These are phyloP conservation scores for Pichia cabralensis DNA, from an alignment of 805 yeast species.

Conservation along the genomic window DNA sequence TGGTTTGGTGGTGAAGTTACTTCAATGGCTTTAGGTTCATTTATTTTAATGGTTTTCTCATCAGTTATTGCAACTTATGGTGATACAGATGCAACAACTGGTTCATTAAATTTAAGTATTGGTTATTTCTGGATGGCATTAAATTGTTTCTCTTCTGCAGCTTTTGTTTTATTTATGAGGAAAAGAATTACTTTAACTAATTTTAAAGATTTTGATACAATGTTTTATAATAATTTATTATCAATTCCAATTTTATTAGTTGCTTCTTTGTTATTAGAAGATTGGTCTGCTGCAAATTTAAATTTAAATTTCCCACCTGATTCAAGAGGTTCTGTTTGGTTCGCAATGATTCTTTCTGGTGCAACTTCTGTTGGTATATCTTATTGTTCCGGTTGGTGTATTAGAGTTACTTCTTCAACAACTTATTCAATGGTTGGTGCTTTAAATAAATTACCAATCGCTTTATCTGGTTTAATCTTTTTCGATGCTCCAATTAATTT, in stretches of 20 bases:
- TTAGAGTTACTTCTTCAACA: slow-evolving; percentile 96
- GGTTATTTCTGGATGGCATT: slow-evolving; percentile 97
- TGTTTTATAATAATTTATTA: slow-evolving; percentile 93
- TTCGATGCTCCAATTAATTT: slow-evolving; percentile 93
- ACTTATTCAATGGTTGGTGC: slow-evolving; percentile 99
- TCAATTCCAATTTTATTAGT: slow-evolving; percentile 82
- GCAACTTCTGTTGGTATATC: slow-evolving; percentile 93
- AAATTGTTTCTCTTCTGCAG: slow-evolving; percentile 90
- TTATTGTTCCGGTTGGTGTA: slow-evolving; percentile 99
- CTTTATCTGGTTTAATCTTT: slow-evolving; percentile 87
- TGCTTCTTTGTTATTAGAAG: slow-evolving; percentile 73
- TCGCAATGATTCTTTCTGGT: slow-evolving; percentile 88
- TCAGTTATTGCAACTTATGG: slow-evolving; percentile 95
- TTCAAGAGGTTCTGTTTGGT: slow-evolving; percentile 55
- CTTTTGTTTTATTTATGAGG: slow-evolving; percentile 91
- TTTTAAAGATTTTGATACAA: slow-evolving; percentile 94
- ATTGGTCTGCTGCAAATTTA: slow-evolving; percentile 83
- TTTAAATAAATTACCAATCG: slow-evolving; percentile 94
- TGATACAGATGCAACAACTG: slow-evolving; percentile 32
- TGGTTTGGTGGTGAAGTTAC: slow-evolving; percentile 95
- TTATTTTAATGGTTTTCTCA: slow-evolving; percentile 85
- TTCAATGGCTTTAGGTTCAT: slow-evolving; percentile 81
- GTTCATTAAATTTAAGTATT: slow-evolving; percentile 36
- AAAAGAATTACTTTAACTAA: slow-evolving; percentile 95
- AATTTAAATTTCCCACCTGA: slow-evolving; percentile 69